Evolutionary conservation across 805 yeast genomes (phyloP), one percentile per base, ranked within the genome.

Genomic region (Candida hungchunana): DNA sequence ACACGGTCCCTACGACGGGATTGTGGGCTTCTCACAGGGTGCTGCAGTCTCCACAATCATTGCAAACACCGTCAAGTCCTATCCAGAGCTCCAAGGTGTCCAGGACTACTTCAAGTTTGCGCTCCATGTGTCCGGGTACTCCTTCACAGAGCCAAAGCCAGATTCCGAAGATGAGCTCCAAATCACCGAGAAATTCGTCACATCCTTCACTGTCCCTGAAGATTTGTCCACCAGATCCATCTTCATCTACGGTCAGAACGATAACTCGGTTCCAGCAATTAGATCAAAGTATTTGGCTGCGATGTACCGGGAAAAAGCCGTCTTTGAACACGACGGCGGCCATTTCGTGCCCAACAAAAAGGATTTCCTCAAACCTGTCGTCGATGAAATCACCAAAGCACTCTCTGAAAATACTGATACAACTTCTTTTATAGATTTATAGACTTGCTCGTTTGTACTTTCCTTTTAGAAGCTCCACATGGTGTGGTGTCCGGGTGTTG

Each of bases 331-430:
- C 53, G 97, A 97, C 8, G 97, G 98, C 42, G 97, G 97, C 2
- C 98, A 90, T 56, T 88, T 83, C 63, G 96, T 90, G 31, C 98
- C 97, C 19, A 87, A 86, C 60, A 81, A 88, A 32, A 84, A 83
- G 58, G 75, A 71, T 37, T 58, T 67, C 49, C 50, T 65, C 34
- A 63, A 60, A 44, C 70, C 71, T 2, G 50, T 66, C 10, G 70
- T 66, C 12, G 70, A 64, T 27, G 62, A 56, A 30, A 62, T 66
- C 20, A 45, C 41, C 14, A 8, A 25, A 13, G 27, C 27, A 7
- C 15, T 25, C 15, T 9, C 8, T n/a, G n/a, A n/a, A n/a, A n/a
- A n/a, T n/a, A n/a, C n/a, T n/a, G n/a, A n/a, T n/a, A n/a, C n/a
- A n/a, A n/a, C n/a, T n/a, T n/a, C n/a, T n/a, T n/a, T n/a, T n/a